These are phyloP conservation scores for Apodospora peruviana DNA, from an alignment of 495 filamentous ascomycete genomes.

Conservation along the genomic window DNA sequence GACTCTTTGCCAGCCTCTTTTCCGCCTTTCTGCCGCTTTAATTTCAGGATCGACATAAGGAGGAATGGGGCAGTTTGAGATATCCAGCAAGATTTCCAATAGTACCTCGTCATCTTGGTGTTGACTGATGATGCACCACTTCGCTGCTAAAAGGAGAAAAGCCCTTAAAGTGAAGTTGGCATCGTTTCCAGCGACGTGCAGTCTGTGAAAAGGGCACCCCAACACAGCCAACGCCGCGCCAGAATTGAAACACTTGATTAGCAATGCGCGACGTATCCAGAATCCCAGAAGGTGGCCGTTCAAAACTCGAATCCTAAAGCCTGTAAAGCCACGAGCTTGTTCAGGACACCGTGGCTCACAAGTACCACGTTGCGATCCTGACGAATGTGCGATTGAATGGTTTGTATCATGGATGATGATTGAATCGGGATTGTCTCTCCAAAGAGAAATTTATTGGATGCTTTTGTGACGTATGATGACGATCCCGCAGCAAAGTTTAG, in stretches of 20 bases:
- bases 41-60: slow-evolving; percentile 1
- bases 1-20: not conserved
- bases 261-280: slow-evolving; percentile 2
- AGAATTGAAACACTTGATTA: slow-evolving; percentile 6
- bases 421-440: slow-evolving; percentile 3
- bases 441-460: slow-evolving; percentile 7
- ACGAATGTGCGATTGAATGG: slow-evolving; percentile 5
- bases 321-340: slow-evolving; percentile 4
- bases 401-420: slow-evolving; percentile 8
- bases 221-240: slow-evolving; percentile 1
- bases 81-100: slow-evolving; percentile 1
- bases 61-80: slow-evolving; percentile 1
- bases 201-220: not conserved
- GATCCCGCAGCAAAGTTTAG: slow-evolving; percentile 5
- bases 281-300: slow-evolving; percentile 6
- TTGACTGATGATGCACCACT: slow-evolving; percentile 1
- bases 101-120: slow-evolving; percentile 4
- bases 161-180: slow-evolving; percentile 4
- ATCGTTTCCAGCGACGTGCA: slow-evolving; percentile 5
- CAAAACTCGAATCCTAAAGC: slow-evolving; percentile 5
- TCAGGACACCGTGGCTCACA: not conserved
- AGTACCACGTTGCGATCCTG: slow-evolving; percentile 2
- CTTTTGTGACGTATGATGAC: slow-evolving; percentile 6
- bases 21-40: slow-evolving; percentile 6
- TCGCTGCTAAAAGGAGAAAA: slow-evolving; percentile 6